Base-by-base conservation (phyloP, 2,329 filamentous ascomycete species). In the Ploettnerulaceae sp. region DNA sequence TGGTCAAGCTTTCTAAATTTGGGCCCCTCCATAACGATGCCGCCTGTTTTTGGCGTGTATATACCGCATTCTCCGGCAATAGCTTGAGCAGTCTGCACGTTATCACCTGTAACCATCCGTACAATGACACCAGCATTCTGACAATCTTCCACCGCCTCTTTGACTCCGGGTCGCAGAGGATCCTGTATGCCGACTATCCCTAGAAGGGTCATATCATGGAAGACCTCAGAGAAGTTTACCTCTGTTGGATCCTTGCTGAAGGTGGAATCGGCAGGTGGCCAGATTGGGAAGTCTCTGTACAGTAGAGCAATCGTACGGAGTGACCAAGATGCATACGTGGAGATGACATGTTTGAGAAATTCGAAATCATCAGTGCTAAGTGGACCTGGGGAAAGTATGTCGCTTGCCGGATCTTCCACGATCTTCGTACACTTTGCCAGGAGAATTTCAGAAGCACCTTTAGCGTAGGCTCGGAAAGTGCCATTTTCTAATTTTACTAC, bases 131-230 rank as follows among this genome's bases (percentile, higher is more conserved):
- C 84, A 14, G 84, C 84, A 20, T 72, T 72, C 55, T 82, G 76
- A 52, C 83, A 86, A 59, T 78, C 77, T 48, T 71, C 69, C 45
- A 89, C 84, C 33, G 84, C 84, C 37, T 79, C 74, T 11, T 77
- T 72, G 15, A 88, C 84, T 54, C 82, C 82, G 5, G 76, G 73
- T 46, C 84, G 73, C 14, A 88, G 76, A 25, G 84, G 84, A 63
- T 89, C 84, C 61, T 87, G 82, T 59, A 89, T 88, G 56, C 84
- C 84, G 37, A 86, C 81, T 31, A 87, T 71, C 14, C 81, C 80
- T 54, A 89, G 68, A 69, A 89, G 86, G 4, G 76, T 81, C 78
- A 91, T 87, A 43, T 86, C 73, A 40, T 75, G 73, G 64, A 88
- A 85, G 2, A 90, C 64, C 48, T 81, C 77, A 11, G 81, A 76